Evolutionary conservation across 306 rosid species (phyloP).

Genomic region (Purshia tridentata): DNA sequence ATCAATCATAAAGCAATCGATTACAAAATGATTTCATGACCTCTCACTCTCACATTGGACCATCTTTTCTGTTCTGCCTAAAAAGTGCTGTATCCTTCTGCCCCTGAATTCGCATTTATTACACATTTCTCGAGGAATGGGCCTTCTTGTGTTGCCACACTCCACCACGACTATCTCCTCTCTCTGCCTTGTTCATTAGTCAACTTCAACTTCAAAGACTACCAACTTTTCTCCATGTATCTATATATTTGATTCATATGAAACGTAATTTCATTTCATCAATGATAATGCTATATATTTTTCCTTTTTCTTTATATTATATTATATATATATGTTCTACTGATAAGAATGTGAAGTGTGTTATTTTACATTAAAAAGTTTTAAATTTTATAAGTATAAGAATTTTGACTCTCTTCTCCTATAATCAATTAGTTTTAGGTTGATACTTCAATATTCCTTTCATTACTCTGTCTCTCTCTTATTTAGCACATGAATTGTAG

Average conservation of each 20-base stretch:
- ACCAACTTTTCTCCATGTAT: conserved; percentile 50
- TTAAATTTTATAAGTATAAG: too few relatives aligned
- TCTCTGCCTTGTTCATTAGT: conserved; percentile 35
- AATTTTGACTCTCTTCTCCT: too few relatives aligned
- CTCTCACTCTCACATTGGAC: conserved; percentile 52
- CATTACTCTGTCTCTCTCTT: too few relatives aligned
- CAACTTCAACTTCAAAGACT: conserved; percentile 59
- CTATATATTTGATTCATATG: background rate
- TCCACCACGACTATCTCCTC: conserved; percentile 6
- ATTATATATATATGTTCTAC: too few relatives aligned
- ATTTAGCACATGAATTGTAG: too few relatives aligned
- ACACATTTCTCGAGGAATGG: conserved; percentile 47
- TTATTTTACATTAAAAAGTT: too few relatives aligned
- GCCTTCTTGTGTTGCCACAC: conserved; percentile 30
- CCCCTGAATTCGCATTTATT: conserved; percentile 48
- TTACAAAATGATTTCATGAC: conserved; percentile 88
- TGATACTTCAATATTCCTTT: too few relatives aligned
- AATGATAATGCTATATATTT: background rate
- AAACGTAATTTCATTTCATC: too few relatives aligned
- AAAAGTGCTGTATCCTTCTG: conserved; percentile 55
- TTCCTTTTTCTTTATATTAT: background rate
- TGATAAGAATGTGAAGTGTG: too few relatives aligned
- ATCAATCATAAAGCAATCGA: conserved; percentile 96
- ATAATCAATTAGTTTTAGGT: too few relatives aligned
- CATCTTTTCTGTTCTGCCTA: conserved; percentile 58